Base-by-base conservation (phyloP, 257 asterid genomes). In the Misopates orontium region DNA sequence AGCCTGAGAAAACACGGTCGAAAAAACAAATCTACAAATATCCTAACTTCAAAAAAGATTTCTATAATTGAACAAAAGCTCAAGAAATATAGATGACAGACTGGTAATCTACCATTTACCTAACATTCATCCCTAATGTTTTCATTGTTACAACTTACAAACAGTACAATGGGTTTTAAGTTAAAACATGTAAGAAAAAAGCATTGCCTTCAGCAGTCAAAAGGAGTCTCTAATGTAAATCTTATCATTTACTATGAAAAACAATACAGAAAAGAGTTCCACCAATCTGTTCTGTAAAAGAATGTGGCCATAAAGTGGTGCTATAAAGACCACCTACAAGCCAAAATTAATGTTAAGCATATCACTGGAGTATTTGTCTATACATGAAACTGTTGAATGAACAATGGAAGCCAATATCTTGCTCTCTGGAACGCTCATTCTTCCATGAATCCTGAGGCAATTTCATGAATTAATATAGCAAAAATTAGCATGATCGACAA, bases 321-420 rank as follows among this genome's bases (percentile, higher is more conserved):
- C 54, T 48, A 48, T 16, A 16, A 10, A 19, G 31, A 13, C 9
- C 57, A 52, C 71, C 58, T 3, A 14, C 40, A 47, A 60, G 56
- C 77, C 75, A 67, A 54, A 31, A 74, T 62, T 79, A 62, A 67
- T 36, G 64, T 16, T 48, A 28, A 11, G 50, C 51, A 19, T 19
- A 58, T 57, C 23, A 18, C 4, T 58, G 16, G 28, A 59, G 42
- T 36, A 36, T 36, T 10, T 21, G 51, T 52, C 48, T 66, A 71
- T 47, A 45, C 53, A 70, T 1, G 16, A 47, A 62, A 53, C 28
- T 36, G 11, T 50, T 36, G 56, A 56, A 56, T 36, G 20, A 47
- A 50, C n/a, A 36, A 59, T 25, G 21, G 18, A 45, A 45, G 58
- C 15, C 24, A 72, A 40, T 13, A 17, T 52, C 39, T 41, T 21